A percentile compares a stretch with the other conserved stretches of the same genome.
Evolutionary conservation across 129 eudicot species (phyloP).

Genomic region (Helianthus tuberosus): DNA sequence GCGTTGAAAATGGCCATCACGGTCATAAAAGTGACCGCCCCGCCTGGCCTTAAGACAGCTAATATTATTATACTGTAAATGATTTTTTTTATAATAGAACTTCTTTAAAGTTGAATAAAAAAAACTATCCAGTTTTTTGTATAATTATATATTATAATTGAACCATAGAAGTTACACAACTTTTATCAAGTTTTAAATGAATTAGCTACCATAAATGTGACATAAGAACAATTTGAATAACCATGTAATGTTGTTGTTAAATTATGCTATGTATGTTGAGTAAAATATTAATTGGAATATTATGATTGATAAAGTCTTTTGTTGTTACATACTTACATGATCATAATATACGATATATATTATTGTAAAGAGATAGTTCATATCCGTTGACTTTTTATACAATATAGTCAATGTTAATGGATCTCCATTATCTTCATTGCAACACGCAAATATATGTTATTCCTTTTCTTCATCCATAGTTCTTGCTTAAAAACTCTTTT

Average conservation of each 20-base stretch:
- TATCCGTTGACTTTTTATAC: conserved; percentile 25
- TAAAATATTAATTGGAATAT: not conserved
- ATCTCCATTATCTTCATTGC: conserved; percentile 22
- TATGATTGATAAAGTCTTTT: not conserved
- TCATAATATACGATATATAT: not conserved
- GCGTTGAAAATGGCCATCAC: too few relatives aligned
- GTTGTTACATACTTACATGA: not conserved
- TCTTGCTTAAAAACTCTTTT: conserved; percentile 2
- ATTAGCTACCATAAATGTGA: not conserved
- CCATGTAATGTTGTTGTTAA: not conserved
- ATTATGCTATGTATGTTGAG: not conserved
- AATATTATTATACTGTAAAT: not conserved
- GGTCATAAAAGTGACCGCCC: too few relatives aligned
- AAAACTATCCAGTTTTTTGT: not conserved
- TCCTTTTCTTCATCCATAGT: conserved; percentile 58
- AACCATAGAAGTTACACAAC: not conserved
- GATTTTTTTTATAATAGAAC: not conserved
- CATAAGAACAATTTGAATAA: not conserved
- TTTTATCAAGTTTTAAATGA: not conserved
- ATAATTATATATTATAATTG: not conserved
- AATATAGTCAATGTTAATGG: conserved; percentile 34
- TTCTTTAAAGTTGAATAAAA: not conserved
- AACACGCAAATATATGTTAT: conserved; percentile 31
- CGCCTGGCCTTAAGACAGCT: too few relatives aligned
- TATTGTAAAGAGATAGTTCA: not conserved